Base-by-base conservation (phyloP, 176 grass and related monocot genomes). In the Oryza coarctata region DNA sequence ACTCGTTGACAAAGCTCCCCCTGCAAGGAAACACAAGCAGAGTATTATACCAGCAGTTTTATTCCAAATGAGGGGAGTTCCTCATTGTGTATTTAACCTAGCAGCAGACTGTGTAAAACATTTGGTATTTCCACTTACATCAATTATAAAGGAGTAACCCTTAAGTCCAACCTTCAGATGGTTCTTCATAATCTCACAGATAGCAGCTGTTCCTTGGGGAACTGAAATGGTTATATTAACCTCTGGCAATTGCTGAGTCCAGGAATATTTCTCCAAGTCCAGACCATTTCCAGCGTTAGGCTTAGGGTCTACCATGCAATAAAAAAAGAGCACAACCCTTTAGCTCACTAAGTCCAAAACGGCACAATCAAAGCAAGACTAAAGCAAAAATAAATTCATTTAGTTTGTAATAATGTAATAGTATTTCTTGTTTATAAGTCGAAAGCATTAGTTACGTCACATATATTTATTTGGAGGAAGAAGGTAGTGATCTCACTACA, bases 241-340 rank as follows among this genome's bases (percentile, higher is more conserved):
- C 23, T 86, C 92, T 88, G 83, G 79, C 75, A 88, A 75, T 27
- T 79, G 57, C 78, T 94, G 83, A 35, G 82, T 81, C 92, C 92
- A 91, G 2, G 86, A 94, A 75, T 94, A 91, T 0, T 77, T 94
- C 14, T 91, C 88, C 80, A 94, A 83, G 82, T 91, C 92, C 30
- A 94, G 35, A 47, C 88, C 88, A 39, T 86, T 91, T 57, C 80
- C 88, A 61, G 79, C 47, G 61, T 94, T 94, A 31, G 86, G 92
- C 55, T 55, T 55, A n/a, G 50, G 50, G 20, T 83, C 80, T 93
- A 52, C 62, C 33, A 40, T 32, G 28, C 50, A 50, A 49, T 27
- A 61, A 10, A 77, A 44, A 29, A 81, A 38, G 17, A n/a, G 62
- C 45, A 78, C n/a, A 33, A 8, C 47, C 9, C 17, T 57, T 66